These are phyloP conservation scores for Dictyostelium citrinum DNA, from an alignment of 78 protist genomes.

Conservation along the genomic window DNA sequence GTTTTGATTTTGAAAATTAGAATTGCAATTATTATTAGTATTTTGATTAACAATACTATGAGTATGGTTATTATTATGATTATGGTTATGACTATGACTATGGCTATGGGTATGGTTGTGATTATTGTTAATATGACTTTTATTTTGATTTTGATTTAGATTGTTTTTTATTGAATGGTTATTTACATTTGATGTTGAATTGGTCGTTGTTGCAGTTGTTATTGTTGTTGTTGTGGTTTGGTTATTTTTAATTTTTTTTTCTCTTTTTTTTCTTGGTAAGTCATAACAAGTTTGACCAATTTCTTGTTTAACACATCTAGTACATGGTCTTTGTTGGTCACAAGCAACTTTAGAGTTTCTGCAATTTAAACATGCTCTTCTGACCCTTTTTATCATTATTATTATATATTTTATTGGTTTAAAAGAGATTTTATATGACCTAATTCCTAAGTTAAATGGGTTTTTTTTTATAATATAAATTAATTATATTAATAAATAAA, in stretches of 20 bases:
- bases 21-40: too few species aligned
- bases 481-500: too few species aligned
- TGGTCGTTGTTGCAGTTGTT: background rate
- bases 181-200: background rate
- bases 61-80: background rate
- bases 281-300: conserved; percentile 61
- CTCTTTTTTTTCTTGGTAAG: conserved; percentile 59
- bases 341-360: conserved; percentile 71
- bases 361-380: conserved; percentile 71
- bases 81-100: background rate
- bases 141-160: background rate
- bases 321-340: conserved; percentile 63
- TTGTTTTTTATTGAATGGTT: background rate
- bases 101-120: too few species aligned
- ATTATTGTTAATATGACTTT: too few species aligned
- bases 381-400: conserved; percentile 62
- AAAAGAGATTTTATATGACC: background rate
- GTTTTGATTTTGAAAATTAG: background rate
- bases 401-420: background rate
- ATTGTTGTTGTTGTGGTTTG: background rate
- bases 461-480: too few species aligned
- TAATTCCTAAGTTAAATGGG: background rate
- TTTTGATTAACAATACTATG: background rate
- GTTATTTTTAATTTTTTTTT: conserved; percentile 23
- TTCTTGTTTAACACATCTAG: conserved; percentile 64